Base-by-base conservation (phyloP, 2,329 filamentous ascomycete genomes). In the Paecilomyces formosus region DNA sequence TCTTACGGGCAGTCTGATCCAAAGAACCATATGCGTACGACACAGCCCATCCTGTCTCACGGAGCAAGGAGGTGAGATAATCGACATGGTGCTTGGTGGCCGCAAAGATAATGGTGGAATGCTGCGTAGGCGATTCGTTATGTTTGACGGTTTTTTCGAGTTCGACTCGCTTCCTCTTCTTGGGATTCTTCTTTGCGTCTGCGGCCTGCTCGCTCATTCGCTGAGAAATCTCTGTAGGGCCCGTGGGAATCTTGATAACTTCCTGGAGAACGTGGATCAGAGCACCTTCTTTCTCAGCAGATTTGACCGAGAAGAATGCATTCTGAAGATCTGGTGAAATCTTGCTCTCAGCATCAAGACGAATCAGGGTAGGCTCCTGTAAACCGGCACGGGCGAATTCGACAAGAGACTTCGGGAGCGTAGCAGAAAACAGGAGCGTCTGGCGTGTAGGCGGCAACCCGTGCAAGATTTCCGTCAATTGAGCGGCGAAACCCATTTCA, bases 31-130 rank as follows among this genome's bases (percentile, higher is more conserved):
- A 99, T 13, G 91, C 92, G 70, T 96, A 94, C 3, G 94, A 97
- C 0, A 94, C 90, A 1, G 92, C 86, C 70, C 93, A 99, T 1
- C 92, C 93, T 15, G 89, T 86, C 56, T 88, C 79, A 26, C 83
- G 82, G n/a, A 99, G 81, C n/a, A 99, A 76, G 51, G 85, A 84
- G 45, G 89, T 85, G 3, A 99, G 77, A 69, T 97, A 99, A 67
- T 99, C 95, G 56, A 99, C 94, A 69, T 97, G 92, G 75, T 99
- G 94, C 71, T 99, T 97, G 0, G 94, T 97, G 1, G 93, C 90
- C 0, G 90, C 86, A 69, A 99, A 99, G 3, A 99, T 81, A 65
- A 99, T 97, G 0, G 95, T 99, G 0, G 94, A 97, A 72, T 96
- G 88, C 60, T 90, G 84, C 0, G 92, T 94, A 1, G 92, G 91